Evolutionary conservation across 768 basidiomycete species (phyloP).

Genomic region (Tulasnella sp.): DNA sequence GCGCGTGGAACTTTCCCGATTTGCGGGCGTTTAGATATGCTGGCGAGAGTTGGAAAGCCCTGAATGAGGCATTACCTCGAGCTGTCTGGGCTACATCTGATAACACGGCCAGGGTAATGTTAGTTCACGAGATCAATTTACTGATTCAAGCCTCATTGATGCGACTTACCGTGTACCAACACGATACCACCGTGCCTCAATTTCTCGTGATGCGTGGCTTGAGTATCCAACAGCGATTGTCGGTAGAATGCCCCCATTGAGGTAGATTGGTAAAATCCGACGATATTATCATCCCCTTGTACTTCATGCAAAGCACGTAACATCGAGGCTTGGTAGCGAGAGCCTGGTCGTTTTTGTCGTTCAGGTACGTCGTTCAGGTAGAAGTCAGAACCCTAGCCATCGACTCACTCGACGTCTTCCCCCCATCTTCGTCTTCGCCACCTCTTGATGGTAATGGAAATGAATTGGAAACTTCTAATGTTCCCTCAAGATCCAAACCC

Average conservation of each 20-base stretch:
- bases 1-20: conserved; percentile 68
- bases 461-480: conserved; percentile 80
- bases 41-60: conserved; percentile 72
- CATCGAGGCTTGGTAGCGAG: conserved; percentile 74
- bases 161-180: conserved; percentile 58
- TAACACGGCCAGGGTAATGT: conserved; percentile 19
- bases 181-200: conserved; percentile 77
- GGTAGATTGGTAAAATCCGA: conserved; percentile 90
- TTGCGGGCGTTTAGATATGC: conserved; percentile 73
- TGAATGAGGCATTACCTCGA: conserved; percentile 76
- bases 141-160: not conserved
- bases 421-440: not conserved
- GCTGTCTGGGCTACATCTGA: conserved; percentile 65
- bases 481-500: conserved; percentile 84
- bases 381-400: not conserved
- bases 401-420: not conserved
- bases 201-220: conserved; percentile 74
- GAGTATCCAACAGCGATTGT: conserved; percentile 66
- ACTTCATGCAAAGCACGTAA: conserved; percentile 81
- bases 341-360: too few relatives aligned
- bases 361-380: too few relatives aligned
- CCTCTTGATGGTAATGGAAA: conserved; percentile 56
- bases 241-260: conserved; percentile 76
- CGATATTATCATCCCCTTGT: conserved; percentile 77
- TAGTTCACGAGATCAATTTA: not conserved